Evolutionary conservation across 2,329 filamentous ascomycete species (phyloP).

Genomic region (Verticillium longisporum): DNA sequence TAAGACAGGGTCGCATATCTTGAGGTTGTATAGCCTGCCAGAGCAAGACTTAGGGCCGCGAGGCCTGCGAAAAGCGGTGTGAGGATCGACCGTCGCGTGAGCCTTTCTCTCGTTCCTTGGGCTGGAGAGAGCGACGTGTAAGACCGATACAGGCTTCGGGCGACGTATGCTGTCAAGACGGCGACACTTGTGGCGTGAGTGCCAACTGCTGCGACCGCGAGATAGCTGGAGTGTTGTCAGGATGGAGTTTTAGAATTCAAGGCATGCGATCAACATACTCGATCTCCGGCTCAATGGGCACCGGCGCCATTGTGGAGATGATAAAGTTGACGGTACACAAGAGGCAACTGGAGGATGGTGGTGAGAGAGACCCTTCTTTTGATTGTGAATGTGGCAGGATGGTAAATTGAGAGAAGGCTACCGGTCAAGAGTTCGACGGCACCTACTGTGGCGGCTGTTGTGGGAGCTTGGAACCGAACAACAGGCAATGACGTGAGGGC

Average conservation of each 20-base stretch:
- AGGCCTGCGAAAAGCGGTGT: constrained; percentile 33
- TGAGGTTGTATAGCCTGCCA: constrained; percentile 35
- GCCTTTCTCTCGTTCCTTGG: constrained; percentile 25
- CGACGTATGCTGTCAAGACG: constrained; percentile 14
- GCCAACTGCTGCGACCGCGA: constrained; percentile 9
- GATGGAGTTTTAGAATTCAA: neutral
- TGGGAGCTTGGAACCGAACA: neutral
- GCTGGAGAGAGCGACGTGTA: constrained; percentile 22
- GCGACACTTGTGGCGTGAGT: constrained; percentile 12
- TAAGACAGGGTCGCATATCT: constrained; percentile 40
- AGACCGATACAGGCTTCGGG: constrained; percentile 15
- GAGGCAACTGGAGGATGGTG: neutral
- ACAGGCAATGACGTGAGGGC: neutral
- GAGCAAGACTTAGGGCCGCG: constrained; percentile 35
- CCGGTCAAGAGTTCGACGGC: neutral
- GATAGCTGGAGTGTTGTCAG: constrained; percentile 11
- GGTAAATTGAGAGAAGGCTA: neutral
- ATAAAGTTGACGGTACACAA: neutral
- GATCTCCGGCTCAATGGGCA: constrained; percentile 15
- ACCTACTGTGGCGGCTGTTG: neutral
- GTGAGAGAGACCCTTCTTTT: neutral
- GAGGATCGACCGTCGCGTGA: constrained; percentile 18
- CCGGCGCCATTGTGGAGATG: constrained; percentile 15
- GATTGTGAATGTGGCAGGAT: neutral
- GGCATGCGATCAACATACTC: constrained; percentile 9